A percentile compares a stretch with the other conserved stretches of the same genome.
Conservation (phyloP, 768 basidiomycete genomes). For the Termitomyces sp. region DNA sequence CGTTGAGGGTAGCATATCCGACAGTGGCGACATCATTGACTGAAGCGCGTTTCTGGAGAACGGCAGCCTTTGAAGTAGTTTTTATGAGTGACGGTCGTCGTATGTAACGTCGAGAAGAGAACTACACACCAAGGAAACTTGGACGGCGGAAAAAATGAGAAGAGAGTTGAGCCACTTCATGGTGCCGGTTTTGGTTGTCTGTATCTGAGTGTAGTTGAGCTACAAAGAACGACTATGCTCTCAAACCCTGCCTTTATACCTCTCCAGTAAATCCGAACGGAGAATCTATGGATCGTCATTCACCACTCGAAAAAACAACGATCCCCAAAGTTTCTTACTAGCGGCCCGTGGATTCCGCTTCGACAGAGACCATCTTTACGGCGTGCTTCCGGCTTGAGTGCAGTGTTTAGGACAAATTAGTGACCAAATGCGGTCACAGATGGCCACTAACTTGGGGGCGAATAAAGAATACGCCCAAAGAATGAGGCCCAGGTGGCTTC, state of each 20-base stretch:
- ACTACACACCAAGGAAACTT: constrained; percentile 13
- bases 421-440: not conserved
- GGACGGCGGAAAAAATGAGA: constrained; percentile 15
- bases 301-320: not conserved
- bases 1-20: constrained; percentile 36
- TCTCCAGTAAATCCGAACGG: not conserved
- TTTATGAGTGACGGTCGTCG: not conserved
- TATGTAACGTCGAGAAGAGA: not conserved
- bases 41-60: constrained; percentile 31
- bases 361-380: not conserved
- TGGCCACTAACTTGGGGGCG: not conserved
- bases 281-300: constrained; percentile 1
- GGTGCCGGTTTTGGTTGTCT: not conserved
- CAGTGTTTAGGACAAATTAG: not conserved
- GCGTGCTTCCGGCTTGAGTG: not conserved
- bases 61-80: constrained; percentile 9
- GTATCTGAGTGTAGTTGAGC: not conserved
- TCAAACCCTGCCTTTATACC: not conserved
- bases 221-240: not conserved
- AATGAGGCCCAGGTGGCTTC: not conserved
- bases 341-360: constrained; percentile 11
- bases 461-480: not conserved
- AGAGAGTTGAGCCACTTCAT: constrained; percentile 22
- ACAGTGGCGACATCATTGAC: constrained; percentile 32
- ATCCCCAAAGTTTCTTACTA: not conserved